phyloP scores from a whole-genome alignment of 768 basidiomycete genomes.

The Amylocystis lapponica region DNA sequence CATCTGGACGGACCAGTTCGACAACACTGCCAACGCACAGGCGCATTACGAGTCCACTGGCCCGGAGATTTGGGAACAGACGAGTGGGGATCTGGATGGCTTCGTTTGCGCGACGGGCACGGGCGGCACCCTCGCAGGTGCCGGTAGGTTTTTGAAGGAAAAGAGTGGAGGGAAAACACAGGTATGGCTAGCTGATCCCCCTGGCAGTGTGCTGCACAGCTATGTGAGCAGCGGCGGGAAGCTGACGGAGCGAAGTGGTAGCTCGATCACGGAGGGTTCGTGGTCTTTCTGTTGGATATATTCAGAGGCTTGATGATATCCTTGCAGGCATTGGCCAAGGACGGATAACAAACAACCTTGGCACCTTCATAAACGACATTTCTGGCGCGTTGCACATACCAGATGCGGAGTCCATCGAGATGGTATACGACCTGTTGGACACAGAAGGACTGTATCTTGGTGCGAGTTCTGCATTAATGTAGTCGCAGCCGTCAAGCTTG shows the following conservation, averaged over 20 bases:
- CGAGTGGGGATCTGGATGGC: conserved; percentile 70
- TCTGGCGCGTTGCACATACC: conserved; percentile 82
- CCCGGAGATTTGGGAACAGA: conserved; percentile 96
- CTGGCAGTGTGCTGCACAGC: conserved; percentile 86
- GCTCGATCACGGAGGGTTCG: conserved; percentile 88
- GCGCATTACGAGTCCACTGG: conserved; percentile 90
- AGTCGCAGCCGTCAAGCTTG: conserved; percentile 87
- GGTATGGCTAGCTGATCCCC: conserved; percentile 94
- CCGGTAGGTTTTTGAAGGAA: conserved; percentile 80
- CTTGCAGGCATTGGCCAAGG: conserved; percentile 90
- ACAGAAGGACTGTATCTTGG: conserved; percentile 93
- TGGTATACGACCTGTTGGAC: conserved; percentile 91
- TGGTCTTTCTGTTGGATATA: background rate
- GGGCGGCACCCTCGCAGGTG: conserved; percentile 91
- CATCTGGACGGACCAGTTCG: conserved; percentile 98
- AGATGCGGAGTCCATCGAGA: conserved; percentile 85
- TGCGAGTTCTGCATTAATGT: conserved; percentile 93
- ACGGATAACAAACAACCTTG: conserved; percentile 87
- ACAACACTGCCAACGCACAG: conserved; percentile 87
- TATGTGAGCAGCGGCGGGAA: conserved; percentile 78
- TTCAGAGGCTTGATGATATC: background rate
- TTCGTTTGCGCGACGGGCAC: conserved; percentile 96
- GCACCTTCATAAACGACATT: conserved; percentile 70
- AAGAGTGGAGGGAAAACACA: conserved; percentile 73
- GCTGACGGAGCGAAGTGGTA: conserved; percentile 70